Base-by-base conservation (phyloP, 2,329 filamentous ascomycete genomes). In the Fusarium falciforme region DNA sequence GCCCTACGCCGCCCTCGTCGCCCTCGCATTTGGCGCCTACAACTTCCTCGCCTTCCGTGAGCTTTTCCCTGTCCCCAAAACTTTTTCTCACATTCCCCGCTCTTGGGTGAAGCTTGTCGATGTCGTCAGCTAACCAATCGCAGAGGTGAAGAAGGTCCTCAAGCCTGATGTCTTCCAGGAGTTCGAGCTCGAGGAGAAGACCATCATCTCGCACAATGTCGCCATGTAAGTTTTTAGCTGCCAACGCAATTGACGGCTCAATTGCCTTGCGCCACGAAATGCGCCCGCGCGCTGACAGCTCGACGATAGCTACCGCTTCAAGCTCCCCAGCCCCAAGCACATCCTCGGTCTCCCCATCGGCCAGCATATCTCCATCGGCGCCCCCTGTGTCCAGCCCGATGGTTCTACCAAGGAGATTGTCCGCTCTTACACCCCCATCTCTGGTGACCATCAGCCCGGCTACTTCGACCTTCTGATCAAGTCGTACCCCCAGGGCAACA, bases 401-500 rank as follows among this genome's bases (percentile, higher is more conserved):
- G 94, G 94, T 81, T 88, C 89, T 78, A 87, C 87, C 76, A 96
- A 96, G 86, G 93, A 97, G 81, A 92, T 97, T 75, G 92, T 97
- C 64, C 93, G 95, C 80, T 97, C 94, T 25, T 98, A 98, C 87
- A 98, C 95, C 12, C 95, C 95, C 68, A 94, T 97, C 83, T 95
- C 93, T 52, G 94, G 93, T 77, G 95, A 97, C 85, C 91, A 96
- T 83, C 92, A 95, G 82, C 91, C 93, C 64, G 96, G 96, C 83
- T 93, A 94, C 89, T 95, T 99, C 84, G 96, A 98, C 84, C 92
- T 99, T 70, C 90, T 99, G 79, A 95, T 99, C 89, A 99, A 99
- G 89, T 95, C 95, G 29, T 99, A 99, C 86, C 94, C 95, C 3
- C 95, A 94, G 77, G 96, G 96, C 79, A 98, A 98, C 88, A 98